These are phyloP conservation scores for Candida jianshihensis DNA, from an alignment of 805 yeast species.

Conservation along the genomic window DNA sequence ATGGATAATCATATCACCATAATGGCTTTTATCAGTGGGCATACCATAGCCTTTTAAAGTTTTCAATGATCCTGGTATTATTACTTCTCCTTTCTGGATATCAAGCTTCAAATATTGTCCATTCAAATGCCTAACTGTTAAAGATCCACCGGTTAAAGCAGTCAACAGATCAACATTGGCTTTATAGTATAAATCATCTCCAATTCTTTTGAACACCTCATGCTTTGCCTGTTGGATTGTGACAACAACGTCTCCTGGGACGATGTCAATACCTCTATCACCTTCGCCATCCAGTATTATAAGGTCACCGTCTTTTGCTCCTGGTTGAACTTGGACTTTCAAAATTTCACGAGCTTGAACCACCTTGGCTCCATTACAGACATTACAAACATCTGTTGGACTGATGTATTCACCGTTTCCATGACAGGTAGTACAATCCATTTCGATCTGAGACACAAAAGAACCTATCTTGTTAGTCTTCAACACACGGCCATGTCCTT, in stretches of 20 bases:
- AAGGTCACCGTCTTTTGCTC: constrained; percentile 44
- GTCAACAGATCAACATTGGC: constrained; percentile 44
- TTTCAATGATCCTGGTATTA: constrained; percentile 42
- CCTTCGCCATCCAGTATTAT: constrained; percentile 53
- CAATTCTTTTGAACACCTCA: constrained; percentile 33
- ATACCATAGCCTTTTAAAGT: constrained; percentile 49
- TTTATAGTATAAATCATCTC: constrained; percentile 37
- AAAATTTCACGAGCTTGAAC: constrained; percentile 42
- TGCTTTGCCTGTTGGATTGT: constrained; percentile 35
- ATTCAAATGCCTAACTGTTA: constrained; percentile 32
- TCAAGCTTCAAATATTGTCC: constrained; percentile 31
- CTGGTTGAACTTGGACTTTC: constrained; percentile 47
- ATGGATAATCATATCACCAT: constrained; percentile 53
- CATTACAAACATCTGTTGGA: constrained; percentile 28
- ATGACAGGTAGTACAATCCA: constrained; percentile 37
- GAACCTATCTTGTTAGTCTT: constrained; percentile 38
- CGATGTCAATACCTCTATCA: constrained; percentile 51
- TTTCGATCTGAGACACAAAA: constrained; percentile 34
- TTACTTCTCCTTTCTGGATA: constrained; percentile 44
- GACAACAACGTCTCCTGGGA: constrained; percentile 65
- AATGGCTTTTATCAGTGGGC: constrained; percentile 35
- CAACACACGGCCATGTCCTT: constrained; percentile 35
- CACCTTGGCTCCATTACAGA: constrained; percentile 40
- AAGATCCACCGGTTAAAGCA: constrained; percentile 50
- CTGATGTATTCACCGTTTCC: constrained; percentile 34